phyloP scores from a whole-genome alignment of 202 grass and related monocot genomes.

The Elaeis oleifera region DNA sequence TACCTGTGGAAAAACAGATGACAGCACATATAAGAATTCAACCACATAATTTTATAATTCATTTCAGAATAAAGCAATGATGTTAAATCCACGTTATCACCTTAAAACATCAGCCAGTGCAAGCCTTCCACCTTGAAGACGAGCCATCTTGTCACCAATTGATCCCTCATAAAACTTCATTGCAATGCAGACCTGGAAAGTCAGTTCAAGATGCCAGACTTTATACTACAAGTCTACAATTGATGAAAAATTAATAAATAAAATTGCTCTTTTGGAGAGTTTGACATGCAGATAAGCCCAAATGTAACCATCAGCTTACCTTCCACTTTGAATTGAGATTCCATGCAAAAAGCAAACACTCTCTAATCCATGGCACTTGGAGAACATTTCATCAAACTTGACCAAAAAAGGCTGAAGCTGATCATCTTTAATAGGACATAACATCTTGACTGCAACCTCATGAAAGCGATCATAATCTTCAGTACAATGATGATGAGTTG shows the following conservation, averaged over 20 bases:
- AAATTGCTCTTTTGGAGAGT: not conserved
- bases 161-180: conserved; percentile 99
- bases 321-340: conserved; percentile 76
- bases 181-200: conserved; percentile 73
- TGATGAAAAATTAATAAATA: not conserved
- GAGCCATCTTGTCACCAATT: conserved; percentile 78
- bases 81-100: conserved; percentile 16
- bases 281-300: not conserved
- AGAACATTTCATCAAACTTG: conserved; percentile 76
- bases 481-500: conserved; percentile 64
- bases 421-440: conserved; percentile 83
- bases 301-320: conserved; percentile 34
- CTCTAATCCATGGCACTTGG: conserved; percentile 57
- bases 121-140: conserved; percentile 76
- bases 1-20: conserved; percentile 51
- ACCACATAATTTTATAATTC: not conserved
- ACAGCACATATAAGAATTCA: too few species aligned
- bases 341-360: conserved; percentile 75
- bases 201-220: not conserved
- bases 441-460: conserved; percentile 91
- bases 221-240: too few species aligned
- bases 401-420: conserved; percentile 61
- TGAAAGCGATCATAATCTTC: conserved; percentile 62
- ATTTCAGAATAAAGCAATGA: conserved; percentile 13
- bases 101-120: conserved; percentile 83